These are phyloP conservation scores for Parathielavia appendiculata DNA, from an alignment of 495 filamentous ascomycete species.

Conservation along the genomic window DNA sequence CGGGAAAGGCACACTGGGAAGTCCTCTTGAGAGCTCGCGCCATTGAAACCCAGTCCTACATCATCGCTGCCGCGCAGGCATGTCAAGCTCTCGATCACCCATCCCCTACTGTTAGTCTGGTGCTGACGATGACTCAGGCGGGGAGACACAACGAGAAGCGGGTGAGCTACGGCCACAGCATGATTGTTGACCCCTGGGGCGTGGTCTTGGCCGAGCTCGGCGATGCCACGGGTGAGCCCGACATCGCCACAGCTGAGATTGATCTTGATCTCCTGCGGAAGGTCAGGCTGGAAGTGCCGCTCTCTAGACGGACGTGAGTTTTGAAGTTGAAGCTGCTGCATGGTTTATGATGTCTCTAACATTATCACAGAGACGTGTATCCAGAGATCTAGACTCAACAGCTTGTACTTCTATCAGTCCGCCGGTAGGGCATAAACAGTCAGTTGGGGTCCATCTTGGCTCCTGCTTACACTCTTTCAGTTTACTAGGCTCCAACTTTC, in stretches of 20 bases:
- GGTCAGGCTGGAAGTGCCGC: conserved; percentile 57
- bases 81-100: conserved; percentile 24
- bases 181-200: conserved; percentile 89
- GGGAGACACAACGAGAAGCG: conserved; percentile 67
- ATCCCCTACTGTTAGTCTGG: too few species aligned
- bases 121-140: not conserved
- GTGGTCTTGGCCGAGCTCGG: conserved; percentile 61
- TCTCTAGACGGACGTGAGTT: conserved; percentile 51
- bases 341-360: not conserved
- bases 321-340: not conserved
- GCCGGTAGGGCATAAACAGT: too few species aligned
- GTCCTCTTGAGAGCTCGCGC: conserved; percentile 71
- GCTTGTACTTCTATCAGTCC: too few species aligned
- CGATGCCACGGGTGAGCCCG: conserved; percentile 39
- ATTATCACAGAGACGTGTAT: conserved; percentile 24
- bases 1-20: conserved; percentile 83
- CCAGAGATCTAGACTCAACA: conserved; percentile 17
- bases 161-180: conserved; percentile 79
- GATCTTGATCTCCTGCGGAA: conserved; percentile 42
- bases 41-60: conserved; percentile 84
- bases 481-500: too few species aligned
- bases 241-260: conserved; percentile 46
- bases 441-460: too few species aligned
- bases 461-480: too few species aligned
- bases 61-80: conserved; percentile 83